Base-by-base conservation (phyloP, 139 green algal genomes). In the Mesotaenium endlicherianum region DNA sequence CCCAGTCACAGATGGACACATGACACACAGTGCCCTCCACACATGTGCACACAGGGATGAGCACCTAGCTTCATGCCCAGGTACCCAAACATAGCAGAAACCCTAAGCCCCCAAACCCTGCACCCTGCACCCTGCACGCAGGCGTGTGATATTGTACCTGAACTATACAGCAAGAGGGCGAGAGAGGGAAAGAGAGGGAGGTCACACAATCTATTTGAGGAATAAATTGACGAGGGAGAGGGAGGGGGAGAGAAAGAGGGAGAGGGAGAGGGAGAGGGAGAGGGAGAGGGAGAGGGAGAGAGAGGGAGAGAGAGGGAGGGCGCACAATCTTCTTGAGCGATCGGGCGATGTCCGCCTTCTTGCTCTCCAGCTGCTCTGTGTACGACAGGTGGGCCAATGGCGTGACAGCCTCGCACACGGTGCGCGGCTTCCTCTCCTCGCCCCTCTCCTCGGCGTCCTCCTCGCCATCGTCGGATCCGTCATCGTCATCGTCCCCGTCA, bases 321-420 rank as follows among this genome's bases (percentile, higher is more conserved):
- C 70, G 36, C 39, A 82, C 75, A 43, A 82, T 82, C 26, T 39
- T 76, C 75, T 64, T 76, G 20, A 82, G 50, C 8, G 41, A 17
- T 31, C 36, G 57, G 39, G 30, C 49, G 39, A 70, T 76, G 42
- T 39, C 2, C 17, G 20, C 75, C 30, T 42, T 47, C 75, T 82
- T 82, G 20, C 31, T 43, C 60, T 75, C 75, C n/a, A 82, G 50
- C 75, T 82, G 75, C 2, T 82, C 41, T n/a, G 17, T 31, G 26
- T 82, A 82, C 42, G 3, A 34, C 49, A 82, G 41, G 20, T 53
- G 42, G 1, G 75, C 75, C 50, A 82, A 14, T 38, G 75, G 75
- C 1, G 75, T 82, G 26, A 82, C 75, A 16, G 50, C 75, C 50
- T 82, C 75, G 36, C 75, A 76, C 53, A 17, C 57, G 57, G 39